A percentile compares a stretch with the other conserved stretches of the same genome.
phyloP scores from a whole-genome alignment of 192 early-diverging fungal genomes.

The Dispira parvispora region DNA sequence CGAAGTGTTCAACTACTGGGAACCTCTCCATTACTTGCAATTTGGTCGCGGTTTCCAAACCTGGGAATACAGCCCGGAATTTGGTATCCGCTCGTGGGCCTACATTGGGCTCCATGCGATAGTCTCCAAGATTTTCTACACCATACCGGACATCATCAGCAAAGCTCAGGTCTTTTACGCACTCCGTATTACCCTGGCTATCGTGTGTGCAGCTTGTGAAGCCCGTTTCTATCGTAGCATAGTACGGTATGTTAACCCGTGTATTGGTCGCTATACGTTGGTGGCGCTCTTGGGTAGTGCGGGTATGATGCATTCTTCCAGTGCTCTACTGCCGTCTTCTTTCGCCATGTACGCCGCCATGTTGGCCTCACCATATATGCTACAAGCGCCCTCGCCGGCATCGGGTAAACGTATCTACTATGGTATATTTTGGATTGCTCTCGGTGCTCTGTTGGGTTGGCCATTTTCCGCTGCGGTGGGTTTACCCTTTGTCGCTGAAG shows the following conservation, averaged over 20 bases:
- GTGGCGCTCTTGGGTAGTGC: conserved; percentile 47
- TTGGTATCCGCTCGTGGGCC: conserved; percentile 72
- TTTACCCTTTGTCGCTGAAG: conserved; percentile 61
- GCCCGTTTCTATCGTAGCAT: conserved; percentile 48
- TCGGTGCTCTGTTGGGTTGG: conserved; percentile 63
- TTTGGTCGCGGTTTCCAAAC: conserved; percentile 79
- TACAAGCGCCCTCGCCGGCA: conserved; percentile 32
- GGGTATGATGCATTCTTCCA: conserved; percentile 73
- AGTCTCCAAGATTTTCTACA: conserved; percentile 24
- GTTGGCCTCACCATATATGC: conserved; percentile 50
- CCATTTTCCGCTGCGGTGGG: conserved; percentile 67
- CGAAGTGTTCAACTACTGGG: conserved; percentile 93
- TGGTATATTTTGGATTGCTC: conserved; percentile 40
- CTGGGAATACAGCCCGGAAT: conserved; percentile 92
- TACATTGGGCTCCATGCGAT: conserved; percentile 48
- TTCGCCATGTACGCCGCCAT: conserved; percentile 82
- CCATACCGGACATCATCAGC: conserved; percentile 19
- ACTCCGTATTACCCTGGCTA: conserved; percentile 41
- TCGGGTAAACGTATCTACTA: conserved; percentile 29
- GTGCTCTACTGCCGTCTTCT: conserved; percentile 73
- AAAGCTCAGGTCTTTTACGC: conserved; percentile 53
- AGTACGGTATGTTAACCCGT: conserved; percentile 35
- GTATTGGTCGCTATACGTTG: conserved; percentile 47
- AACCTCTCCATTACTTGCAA: conserved; percentile 75
- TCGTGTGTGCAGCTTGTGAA: conserved; percentile 48